phyloP scores from a whole-genome alignment of 1,139 yeast genomes.

The Wickerhamomyces sp. region DNA sequence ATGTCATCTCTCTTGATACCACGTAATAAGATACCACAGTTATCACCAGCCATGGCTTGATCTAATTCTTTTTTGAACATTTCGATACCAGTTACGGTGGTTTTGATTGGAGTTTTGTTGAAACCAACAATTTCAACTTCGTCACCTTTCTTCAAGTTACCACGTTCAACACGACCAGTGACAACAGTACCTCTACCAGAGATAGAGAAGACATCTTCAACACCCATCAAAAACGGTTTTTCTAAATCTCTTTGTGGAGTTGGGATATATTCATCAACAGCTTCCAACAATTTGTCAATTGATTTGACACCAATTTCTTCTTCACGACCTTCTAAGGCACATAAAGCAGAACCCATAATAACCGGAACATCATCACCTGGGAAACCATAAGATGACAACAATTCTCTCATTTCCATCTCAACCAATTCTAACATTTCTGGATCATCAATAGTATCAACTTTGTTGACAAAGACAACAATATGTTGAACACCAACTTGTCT shows the following conservation, averaged over 20 bases:
- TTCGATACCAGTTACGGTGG: slow-evolving; percentile 96
- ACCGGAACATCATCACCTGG: slow-evolving; percentile 99
- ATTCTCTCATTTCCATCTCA: slow-evolving; percentile 99
- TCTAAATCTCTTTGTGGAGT: slow-evolving; percentile 95
- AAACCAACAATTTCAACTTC: slow-evolving; percentile 95
- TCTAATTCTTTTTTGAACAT: slow-evolving; percentile 99
- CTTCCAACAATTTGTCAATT: slow-evolving; percentile 77
- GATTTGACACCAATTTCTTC: slow-evolving; percentile 93
- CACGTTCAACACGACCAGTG: slow-evolving; percentile 99
- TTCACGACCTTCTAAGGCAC: slow-evolving; percentile 84
- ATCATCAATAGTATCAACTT: slow-evolving; percentile 96
- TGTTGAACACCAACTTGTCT: slow-evolving; percentile 99
- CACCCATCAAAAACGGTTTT: slow-evolving; percentile 94
- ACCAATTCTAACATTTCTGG: slow-evolving; percentile 99
- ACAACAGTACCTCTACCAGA: slow-evolving; percentile 99
- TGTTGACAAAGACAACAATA: slow-evolving; percentile 95
- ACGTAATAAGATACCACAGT: slow-evolving; percentile 95
- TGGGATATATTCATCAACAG: slow-evolving; percentile 93
- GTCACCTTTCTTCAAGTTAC: slow-evolving; percentile 94
- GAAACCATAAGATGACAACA: slow-evolving; percentile 83
- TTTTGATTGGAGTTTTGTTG: slow-evolving; percentile 82
- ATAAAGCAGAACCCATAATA: slow-evolving; percentile 96
- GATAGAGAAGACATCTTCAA: slow-evolving; percentile 95
- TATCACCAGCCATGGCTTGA: slow-evolving; percentile 98
- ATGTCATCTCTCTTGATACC: slow-evolving; percentile 98